Evolutionary conservation across 108 stramenopile genomes (phyloP).

Genomic region (Conticribra weissflogii): DNA sequence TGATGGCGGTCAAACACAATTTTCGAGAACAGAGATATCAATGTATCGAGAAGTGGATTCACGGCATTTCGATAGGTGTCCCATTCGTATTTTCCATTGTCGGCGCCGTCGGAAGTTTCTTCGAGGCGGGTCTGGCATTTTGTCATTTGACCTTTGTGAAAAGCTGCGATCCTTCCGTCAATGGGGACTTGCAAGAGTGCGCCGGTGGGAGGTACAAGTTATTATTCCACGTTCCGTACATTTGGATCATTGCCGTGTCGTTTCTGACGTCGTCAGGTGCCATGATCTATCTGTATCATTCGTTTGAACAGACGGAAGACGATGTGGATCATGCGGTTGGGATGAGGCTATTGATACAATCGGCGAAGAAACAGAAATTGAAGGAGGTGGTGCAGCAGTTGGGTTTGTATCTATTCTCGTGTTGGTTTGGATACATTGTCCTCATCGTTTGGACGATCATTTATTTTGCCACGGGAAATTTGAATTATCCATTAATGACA

Average conservation of each 20-base stretch:
- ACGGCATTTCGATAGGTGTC: background rate
- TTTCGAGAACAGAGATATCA: slow-evolving; percentile 34
- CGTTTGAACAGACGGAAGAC: slow-evolving; percentile 25
- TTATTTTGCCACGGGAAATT: background rate
- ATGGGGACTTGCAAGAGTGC: no score
- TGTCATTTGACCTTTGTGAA: no score
- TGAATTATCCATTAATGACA: background rate
- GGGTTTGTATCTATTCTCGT: slow-evolving; percentile 2
- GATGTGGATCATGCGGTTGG: slow-evolving; percentile 16
- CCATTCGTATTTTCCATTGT: background rate
- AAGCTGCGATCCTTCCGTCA: no score
- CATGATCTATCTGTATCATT: slow-evolving; percentile 10
- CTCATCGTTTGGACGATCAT: background rate
- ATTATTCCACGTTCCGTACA: no score
- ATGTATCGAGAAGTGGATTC: slow-evolving; percentile 42
- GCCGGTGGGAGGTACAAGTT: no score
- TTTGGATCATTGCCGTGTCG: no score
- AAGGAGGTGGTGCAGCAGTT: slow-evolving; percentile 21
- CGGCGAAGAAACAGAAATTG: slow-evolving; percentile 3
- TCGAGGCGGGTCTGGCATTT: background rate
- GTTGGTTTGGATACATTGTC: slow-evolving; percentile 11
- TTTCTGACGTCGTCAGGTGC: background rate
- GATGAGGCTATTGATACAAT: slow-evolving; percentile 16
- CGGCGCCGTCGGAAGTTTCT: background rate
- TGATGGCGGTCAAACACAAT: slow-evolving; percentile 29